Evolutionary conservation across 2,329 filamentous ascomycete species (phyloP), one percentile per base, ranked within the genome.

Genomic region (Epichloe elymi): DNA sequence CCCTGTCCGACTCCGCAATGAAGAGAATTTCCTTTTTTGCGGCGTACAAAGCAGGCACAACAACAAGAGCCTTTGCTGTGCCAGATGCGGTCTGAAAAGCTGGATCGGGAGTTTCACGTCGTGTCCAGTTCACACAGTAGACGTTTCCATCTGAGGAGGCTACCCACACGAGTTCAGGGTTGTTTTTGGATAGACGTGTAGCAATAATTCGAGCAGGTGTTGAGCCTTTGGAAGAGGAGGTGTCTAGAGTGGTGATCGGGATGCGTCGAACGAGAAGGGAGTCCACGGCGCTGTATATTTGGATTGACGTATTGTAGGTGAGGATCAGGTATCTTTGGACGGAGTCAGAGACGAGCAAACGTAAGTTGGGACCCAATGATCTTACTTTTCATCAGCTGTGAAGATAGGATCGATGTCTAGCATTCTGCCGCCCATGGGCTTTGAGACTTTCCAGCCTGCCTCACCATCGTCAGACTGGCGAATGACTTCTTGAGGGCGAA

Each of bases 251-350:
- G 52, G 56, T 62, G 57, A 83, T 70, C 12, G 77, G 70, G 46
- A 96, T 83, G 51, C 82, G 80, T 57, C 88, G 82, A 44, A 88
- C 74, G 20, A 94, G 78, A 47, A 94, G 78, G 2, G 93, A 97
- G 50, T 88, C 89, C 56, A 79, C 73, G 33, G 87, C 80, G 2
- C 86, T 86, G 67, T 93, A 95, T 26, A 95, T 76, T 63, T 89
- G 85, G 50, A 96, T 73, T 10, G 84, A 83, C 30, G 79, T 83
- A 54, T 82, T 78, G 60, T 88, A 87, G 35, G 84, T 79, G 51
- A 95, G 66, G 52, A 96, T 82, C 39, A 96, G 65, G 66, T 84
- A 77, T 62, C 87, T 88, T 48, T 37, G 8, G 8, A 35, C 7
- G 40, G 14, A 17, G 39, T 49, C 40, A 52, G 42, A 33, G 7